Conservation (phyloP, 2,329 filamentous ascomycete species). For the Penicillium sp. region DNA sequence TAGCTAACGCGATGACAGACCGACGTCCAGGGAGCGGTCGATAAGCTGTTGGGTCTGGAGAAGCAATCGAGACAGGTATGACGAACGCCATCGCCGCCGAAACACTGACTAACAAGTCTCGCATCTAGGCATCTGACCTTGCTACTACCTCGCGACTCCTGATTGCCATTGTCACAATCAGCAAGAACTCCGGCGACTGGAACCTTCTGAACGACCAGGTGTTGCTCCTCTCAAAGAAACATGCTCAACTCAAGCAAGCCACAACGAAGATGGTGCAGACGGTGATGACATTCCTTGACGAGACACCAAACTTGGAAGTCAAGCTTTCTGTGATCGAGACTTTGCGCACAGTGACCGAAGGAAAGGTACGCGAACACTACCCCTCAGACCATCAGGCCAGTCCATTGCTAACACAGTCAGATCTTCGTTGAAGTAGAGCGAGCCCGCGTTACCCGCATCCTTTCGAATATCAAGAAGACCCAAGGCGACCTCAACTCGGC, state of each 20-base stretch:
- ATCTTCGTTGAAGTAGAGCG: conserved; percentile 99
- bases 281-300: conserved; percentile 88
- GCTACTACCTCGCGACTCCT: conserved; percentile 90
- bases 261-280: conserved; percentile 99
- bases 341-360: conserved; percentile 92
- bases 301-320: conserved; percentile 78
- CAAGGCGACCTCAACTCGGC: conserved; percentile 90
- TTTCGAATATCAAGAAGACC: conserved; percentile 96
- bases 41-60: conserved; percentile 88
- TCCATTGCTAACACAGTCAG: conserved; percentile 40
- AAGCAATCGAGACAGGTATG: conserved; percentile 93
- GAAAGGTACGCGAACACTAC: conserved; percentile 63
- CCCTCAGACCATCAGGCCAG: neutral
- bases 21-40: conserved; percentile 83
- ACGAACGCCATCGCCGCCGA: conserved; percentile 20
- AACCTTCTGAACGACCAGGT: conserved; percentile 94
- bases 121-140: conserved; percentile 80
- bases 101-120: conserved; percentile 13
- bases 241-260: conserved; percentile 98
- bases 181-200: conserved; percentile 93
- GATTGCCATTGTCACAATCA: conserved; percentile 86
- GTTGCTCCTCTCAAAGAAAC: conserved; percentile 95
- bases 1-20: conserved; percentile 29
- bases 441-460: conserved; percentile 88
- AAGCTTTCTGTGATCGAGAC: conserved; percentile 96